Evolutionary conservation across 768 basidiomycete genomes (phyloP).

Genomic region (Paxillus rubicundulus): DNA sequence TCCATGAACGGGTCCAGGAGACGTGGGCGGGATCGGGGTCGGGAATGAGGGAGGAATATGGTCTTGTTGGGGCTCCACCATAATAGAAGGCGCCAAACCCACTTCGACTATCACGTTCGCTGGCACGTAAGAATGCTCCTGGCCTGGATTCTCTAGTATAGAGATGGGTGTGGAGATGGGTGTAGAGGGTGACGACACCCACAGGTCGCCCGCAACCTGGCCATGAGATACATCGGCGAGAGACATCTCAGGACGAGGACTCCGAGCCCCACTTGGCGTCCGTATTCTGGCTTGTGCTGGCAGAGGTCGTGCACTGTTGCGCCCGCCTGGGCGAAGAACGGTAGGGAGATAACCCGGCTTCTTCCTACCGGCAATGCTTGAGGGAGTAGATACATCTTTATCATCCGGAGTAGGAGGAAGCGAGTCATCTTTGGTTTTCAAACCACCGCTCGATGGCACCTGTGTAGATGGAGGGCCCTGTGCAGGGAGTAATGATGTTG

Average conservation of each 20-base stretch:
- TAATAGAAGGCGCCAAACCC: constrained; percentile 15
- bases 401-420: constrained; percentile 43
- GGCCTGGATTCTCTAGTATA: constrained; percentile 7
- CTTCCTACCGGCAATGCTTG: constrained; percentile 22
- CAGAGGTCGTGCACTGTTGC: constrained; percentile 17
- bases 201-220: constrained; percentile 14
- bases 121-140: constrained; percentile 3
- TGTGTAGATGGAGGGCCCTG: constrained; percentile 12
- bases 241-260: constrained; percentile 6
- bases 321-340: constrained; percentile 42
- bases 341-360: constrained; percentile 32
- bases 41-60: constrained; percentile 5
- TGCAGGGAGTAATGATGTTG: constrained; percentile 25
- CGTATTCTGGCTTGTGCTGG: constrained; percentile 15
- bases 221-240: constrained; percentile 6
- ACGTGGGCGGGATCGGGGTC: neutral
- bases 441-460: constrained; percentile 4
- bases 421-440: constrained; percentile 27
- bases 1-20: neutral
- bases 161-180: constrained; percentile 8
- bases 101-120: neutral
- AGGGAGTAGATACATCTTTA: constrained; percentile 10
- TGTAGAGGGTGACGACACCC: constrained; percentile 4
- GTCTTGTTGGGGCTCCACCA: constrained; percentile 11
- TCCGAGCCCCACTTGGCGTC: constrained; percentile 7